Conservation (phyloP, 2,329 filamentous ascomycete genomes). For the Claviceps spartinae region DNA sequence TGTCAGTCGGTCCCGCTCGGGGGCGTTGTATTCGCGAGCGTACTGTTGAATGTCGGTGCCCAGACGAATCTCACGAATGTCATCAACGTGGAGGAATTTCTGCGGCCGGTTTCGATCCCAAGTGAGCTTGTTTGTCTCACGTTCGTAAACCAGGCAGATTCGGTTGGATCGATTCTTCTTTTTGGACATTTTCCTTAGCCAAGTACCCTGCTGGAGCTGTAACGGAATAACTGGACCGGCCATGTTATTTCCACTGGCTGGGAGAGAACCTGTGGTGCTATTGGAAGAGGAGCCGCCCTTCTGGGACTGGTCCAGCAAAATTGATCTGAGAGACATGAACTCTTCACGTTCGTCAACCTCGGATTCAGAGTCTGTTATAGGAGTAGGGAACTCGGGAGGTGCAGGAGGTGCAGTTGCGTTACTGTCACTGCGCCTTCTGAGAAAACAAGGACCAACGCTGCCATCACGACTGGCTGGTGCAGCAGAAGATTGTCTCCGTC, state of each 20-base stretch:
- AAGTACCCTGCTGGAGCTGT: slow-evolving; percentile 64
- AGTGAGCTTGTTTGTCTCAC: slow-evolving; percentile 70
- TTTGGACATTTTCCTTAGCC: slow-evolving; percentile 72
- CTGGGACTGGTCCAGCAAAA: slow-evolving; percentile 28
- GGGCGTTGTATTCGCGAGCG: slow-evolving; percentile 65
- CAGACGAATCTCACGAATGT: slow-evolving; percentile 80
- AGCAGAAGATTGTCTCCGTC: slow-evolving; percentile 65
- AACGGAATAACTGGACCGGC: slow-evolving; percentile 64
- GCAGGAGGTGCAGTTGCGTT: slow-evolving; percentile 54
- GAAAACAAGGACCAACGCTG: slow-evolving; percentile 78
- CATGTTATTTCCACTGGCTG: slow-evolving; percentile 28
- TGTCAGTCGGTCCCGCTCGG: slow-evolving; percentile 50
- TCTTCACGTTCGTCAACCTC: slow-evolving; percentile 41
- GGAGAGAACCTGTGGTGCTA: slow-evolving; percentile 33
- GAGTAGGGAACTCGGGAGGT: slow-evolving; percentile 33
- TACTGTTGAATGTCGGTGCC: slow-evolving; percentile 80
- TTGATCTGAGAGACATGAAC: slow-evolving; percentile 19
- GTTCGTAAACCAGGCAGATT: slow-evolving; percentile 60
- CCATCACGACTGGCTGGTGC: slow-evolving; percentile 68
- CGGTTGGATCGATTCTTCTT: slow-evolving; percentile 65
- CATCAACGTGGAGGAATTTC: slow-evolving; percentile 87
- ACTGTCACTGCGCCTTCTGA: slow-evolving; percentile 80
- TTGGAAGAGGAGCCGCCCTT: slow-evolving; percentile 33
- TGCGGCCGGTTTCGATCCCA: slow-evolving; percentile 71
- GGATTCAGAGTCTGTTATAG: slow-evolving; percentile 39